Evolutionary conservation across 306 rosid genomes (phyloP).

Genomic region (Lathyrus tuberosus): DNA sequence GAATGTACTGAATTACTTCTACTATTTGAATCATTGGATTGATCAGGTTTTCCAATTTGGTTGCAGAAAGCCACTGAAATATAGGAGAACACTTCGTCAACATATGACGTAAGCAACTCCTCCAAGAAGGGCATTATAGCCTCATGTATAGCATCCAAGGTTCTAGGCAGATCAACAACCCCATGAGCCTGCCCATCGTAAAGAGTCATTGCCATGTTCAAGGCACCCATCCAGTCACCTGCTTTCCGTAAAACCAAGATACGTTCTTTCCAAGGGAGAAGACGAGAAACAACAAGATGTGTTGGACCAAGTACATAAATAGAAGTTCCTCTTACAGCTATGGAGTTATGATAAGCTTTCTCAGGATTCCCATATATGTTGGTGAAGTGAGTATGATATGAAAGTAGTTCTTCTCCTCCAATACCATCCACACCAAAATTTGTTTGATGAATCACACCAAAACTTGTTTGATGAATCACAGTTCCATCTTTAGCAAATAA

Average conservation of each 20-base stretch:
- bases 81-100: conserved; percentile 95
- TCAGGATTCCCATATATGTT: conserved; percentile 90
- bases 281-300: conserved; percentile 81
- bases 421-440: conserved; percentile 70
- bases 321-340: conserved; percentile 94
- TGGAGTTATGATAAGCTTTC: conserved; percentile 86
- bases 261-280: conserved; percentile 98
- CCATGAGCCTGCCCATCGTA: conserved; percentile 97
- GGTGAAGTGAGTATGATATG: conserved; percentile 80
- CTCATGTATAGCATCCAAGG: conserved; percentile 87
- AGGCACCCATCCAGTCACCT: conserved; percentile 99
- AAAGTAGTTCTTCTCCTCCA: conserved; percentile 78
- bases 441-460: conserved; percentile 79
- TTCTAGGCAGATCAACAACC: conserved; percentile 90
- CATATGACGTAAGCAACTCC: conserved; percentile 90
- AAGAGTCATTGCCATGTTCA: conserved; percentile 94
- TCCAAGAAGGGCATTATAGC: conserved; percentile 86
- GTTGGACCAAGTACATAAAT: conserved; percentile 83
- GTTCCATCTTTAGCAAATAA: conserved; percentile 90
- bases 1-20: conserved; percentile 63
- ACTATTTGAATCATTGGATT: conserved; percentile 47
- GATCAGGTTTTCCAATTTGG: conserved; percentile 75
- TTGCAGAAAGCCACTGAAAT: conserved; percentile 91
- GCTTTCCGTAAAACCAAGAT: conserved; percentile 81
- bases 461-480: conserved; percentile 85